Evolutionary conservation across 495 filamentous ascomycete species (phyloP).

Genomic region (Hypoxylon perforatum): DNA sequence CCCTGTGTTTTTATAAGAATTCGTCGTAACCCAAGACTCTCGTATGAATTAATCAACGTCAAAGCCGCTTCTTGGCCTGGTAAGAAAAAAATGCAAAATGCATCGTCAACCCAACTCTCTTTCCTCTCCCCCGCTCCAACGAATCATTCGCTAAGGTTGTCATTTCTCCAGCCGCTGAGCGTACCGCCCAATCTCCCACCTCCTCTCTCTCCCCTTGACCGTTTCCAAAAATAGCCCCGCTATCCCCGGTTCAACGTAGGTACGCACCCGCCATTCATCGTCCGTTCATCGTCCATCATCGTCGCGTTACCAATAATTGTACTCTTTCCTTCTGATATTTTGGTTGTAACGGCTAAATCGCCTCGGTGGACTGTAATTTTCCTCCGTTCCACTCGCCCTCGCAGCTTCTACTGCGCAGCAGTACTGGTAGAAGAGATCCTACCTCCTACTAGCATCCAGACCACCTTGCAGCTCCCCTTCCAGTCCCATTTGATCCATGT

Average conservation of each 20-base stretch:
- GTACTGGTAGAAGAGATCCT: conserved; percentile 21
- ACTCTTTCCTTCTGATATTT: conserved; percentile 9
- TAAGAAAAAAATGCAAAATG: conserved; percentile 15
- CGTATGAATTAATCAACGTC: conserved; percentile 26
- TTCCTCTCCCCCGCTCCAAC: neutral
- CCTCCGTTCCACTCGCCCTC: neutral
- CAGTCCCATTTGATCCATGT: conserved; percentile 65
- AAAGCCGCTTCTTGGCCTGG: conserved; percentile 8
- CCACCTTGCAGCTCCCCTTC: conserved; percentile 89
- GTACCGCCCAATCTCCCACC: too few relatives aligned
- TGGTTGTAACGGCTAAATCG: conserved; percentile 21
- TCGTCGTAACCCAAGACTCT: conserved; percentile 27
- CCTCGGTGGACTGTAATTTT: neutral
- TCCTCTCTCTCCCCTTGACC: conserved; percentile 10
- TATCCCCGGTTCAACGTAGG: conserved; percentile 1
- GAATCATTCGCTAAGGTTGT: conserved; percentile 17
- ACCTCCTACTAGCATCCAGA: conserved; percentile 68
- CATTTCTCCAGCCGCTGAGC: conserved; percentile 9
- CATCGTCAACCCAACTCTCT: neutral
- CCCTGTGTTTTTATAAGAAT: conserved; percentile 16
- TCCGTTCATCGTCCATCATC: too few relatives aligned
- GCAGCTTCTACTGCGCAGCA: neutral
- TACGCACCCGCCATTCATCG: conserved; percentile 7
- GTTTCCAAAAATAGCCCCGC: conserved; percentile 29
- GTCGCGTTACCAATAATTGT: conserved; percentile 18